Conservation (phyloP, 2,329 filamentous ascomycete genomes). For the Ceratocystis alfenasii region DNA sequence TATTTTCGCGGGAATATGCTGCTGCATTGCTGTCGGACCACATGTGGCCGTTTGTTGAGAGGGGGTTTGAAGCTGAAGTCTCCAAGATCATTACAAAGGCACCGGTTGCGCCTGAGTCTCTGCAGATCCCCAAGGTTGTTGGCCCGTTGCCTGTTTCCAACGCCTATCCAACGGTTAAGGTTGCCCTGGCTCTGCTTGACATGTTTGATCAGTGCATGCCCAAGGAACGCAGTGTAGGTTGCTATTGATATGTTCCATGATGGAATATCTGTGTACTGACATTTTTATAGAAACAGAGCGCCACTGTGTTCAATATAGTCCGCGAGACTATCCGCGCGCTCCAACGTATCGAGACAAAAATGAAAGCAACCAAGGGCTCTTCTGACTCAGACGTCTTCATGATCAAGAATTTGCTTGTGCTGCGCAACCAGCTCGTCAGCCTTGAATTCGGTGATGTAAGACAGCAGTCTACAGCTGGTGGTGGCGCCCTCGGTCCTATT, state of each 20-base stretch:
- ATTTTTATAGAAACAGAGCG: conserved; percentile 37
- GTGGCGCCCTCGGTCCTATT: conserved; percentile 45
- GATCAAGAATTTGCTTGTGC: conserved; percentile 82
- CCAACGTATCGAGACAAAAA: conserved; percentile 59
- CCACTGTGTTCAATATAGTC: conserved; percentile 58
- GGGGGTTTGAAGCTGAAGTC: conserved; percentile 43
- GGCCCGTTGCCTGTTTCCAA: conserved; percentile 43
- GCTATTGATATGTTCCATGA: background rate
- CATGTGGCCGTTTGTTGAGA: conserved; percentile 46
- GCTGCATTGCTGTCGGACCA: conserved; percentile 45
- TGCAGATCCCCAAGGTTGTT: conserved; percentile 41
- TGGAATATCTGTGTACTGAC: conserved; percentile 9
- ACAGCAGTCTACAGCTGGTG: conserved; percentile 33
- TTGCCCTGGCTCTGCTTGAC: conserved; percentile 45
- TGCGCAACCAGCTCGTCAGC: conserved; percentile 91
- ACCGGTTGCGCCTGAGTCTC: conserved; percentile 35
- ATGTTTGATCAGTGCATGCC: conserved; percentile 55
- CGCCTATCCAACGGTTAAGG: conserved; percentile 46
- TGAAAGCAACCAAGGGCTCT: conserved; percentile 48
- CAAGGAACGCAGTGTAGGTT: conserved; percentile 48
- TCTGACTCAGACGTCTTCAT: conserved; percentile 81
- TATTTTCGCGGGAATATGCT: conserved; percentile 45
- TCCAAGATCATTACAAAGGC: conserved; percentile 43
- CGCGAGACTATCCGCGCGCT: conserved; percentile 80
- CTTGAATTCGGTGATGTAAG: conserved; percentile 75